Base-by-base conservation (phyloP, 1,139 yeast genomes). In the Geotrichum reessii region DNA sequence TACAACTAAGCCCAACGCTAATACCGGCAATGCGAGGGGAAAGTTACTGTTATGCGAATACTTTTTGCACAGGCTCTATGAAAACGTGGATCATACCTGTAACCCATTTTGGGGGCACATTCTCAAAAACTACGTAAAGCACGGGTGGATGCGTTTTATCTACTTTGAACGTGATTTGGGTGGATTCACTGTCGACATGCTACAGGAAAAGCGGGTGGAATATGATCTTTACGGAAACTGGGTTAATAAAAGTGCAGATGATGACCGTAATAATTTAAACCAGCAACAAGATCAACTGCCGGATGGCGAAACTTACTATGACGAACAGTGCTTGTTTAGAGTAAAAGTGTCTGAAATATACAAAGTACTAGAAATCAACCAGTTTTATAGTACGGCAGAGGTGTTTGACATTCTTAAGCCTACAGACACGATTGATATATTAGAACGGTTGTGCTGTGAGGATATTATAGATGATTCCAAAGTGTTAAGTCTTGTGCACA, bases 341-440 rank as follows among this genome's bases (percentile, higher is more conserved):
- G 24, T 47, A 17, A 19, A n/a, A 7, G 44, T 37, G 44, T 12
- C 44, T 4, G 21, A 37, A 37, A 37, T 37, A 37, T 37, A 37
- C 44, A 37, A n/a, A n/a, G 44, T 37, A 19, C 21, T 37, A 19
- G 44, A 37, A 9, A 27, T 53, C 28, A 47, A 31, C 17, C 56
- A 51, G 9, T 14, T 47, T 27, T 14, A 19, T 12, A 17, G 44
- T 9, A 6, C 9, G 5, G 14, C 44, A n/a, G 44, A 37, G 7
- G 44, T 37, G 19, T 37, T 37, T 37, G 44, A 37, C 37, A 42
- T 53, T 11, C 31, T 57, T 47, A 53, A 42, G 24, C 57, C 55
- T 9, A 47, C 40, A 5, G 55, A 50, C n/a, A 31, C 48, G 37
- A 22, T 56, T 11, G 53, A 55, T 7, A 17, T 50, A 22, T 27